These are phyloP conservation scores for Leishmania mexicana DNA, from an alignment of 208 protist species.

Conservation along the genomic window DNA sequence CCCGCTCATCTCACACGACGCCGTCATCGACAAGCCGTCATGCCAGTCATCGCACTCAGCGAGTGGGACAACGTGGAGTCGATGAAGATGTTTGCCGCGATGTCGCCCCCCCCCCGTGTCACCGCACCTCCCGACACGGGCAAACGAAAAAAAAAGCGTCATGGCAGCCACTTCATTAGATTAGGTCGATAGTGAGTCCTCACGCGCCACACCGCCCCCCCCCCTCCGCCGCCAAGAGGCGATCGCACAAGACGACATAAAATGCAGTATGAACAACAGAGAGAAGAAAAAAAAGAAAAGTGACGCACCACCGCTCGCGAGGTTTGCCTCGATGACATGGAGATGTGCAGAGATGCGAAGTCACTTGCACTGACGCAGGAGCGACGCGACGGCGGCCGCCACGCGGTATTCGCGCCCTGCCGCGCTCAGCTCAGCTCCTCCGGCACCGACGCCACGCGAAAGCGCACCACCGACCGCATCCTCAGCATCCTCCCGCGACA, in stretches of 20 bases:
- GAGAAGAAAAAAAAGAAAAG: neutral
- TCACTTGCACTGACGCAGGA: slow-evolving; percentile 25
- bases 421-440: slow-evolving; percentile 2
- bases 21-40: neutral
- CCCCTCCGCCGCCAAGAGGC: neutral
- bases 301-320: neutral
- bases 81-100: neutral
- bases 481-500: neutral
- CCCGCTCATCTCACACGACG: neutral
- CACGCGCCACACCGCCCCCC: neutral
- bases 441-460: neutral
- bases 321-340: neutral
- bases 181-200: neutral
- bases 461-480: neutral
- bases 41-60: neutral
- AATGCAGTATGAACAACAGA: neutral
- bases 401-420: slow-evolving; percentile 7
- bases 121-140: neutral
- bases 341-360: neutral
- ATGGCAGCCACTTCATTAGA: neutral
- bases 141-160: neutral
- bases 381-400: slow-evolving; percentile 19
- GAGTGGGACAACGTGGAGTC: neutral
- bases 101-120: neutral
- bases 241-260: neutral